Evolutionary conservation across 192 early-diverging fungal genomes (phyloP).

Genomic region (Podila horticola): DNA sequence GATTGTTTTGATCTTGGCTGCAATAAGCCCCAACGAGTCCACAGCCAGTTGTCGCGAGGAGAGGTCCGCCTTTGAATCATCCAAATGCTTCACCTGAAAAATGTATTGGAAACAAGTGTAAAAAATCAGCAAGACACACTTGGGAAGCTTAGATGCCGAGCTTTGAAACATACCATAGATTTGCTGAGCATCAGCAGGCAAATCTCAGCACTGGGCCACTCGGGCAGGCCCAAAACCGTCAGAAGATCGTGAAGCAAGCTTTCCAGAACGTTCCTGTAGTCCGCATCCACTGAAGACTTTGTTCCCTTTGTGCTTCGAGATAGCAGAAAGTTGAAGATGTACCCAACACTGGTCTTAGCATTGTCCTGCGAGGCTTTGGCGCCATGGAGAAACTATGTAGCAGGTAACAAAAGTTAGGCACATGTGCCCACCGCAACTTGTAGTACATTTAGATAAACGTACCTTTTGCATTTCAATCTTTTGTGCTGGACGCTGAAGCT

Average conservation of each 20-base stretch:
- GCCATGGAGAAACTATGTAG: constrained; percentile 5
- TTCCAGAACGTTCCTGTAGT: constrained; percentile 80
- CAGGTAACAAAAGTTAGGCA: background rate
- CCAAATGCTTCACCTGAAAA: constrained; percentile 63
- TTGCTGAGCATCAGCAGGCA: constrained; percentile 73
- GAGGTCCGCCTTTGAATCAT: constrained; percentile 69
- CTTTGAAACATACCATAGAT: constrained; percentile 63
- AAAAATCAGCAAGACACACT: background rate
- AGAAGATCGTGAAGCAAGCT: constrained; percentile 78
- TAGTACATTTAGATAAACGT: background rate
- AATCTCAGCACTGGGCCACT: constrained; percentile 91
- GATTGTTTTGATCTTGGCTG: constrained; percentile 64
- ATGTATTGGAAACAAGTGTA: background rate
- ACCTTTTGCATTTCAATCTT: constrained; percentile 35
- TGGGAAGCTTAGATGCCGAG: background rate
- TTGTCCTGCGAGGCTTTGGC: background rate
- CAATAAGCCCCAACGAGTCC: constrained; percentile 70
- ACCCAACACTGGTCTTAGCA: constrained; percentile 16
- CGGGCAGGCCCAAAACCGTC: constrained; percentile 78
- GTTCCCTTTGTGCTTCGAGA: constrained; percentile 52
- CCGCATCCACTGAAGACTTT: constrained; percentile 68
- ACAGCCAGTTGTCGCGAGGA: constrained; percentile 67
- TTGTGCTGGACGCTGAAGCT: constrained; percentile 6
- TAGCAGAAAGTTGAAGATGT: constrained; percentile 53
- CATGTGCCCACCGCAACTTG: background rate